A percentile compares a stretch with the other conserved stretches of the same genome.
Conservation (phyloP, 129 eudicot species). For the Artemisia argyi region DNA sequence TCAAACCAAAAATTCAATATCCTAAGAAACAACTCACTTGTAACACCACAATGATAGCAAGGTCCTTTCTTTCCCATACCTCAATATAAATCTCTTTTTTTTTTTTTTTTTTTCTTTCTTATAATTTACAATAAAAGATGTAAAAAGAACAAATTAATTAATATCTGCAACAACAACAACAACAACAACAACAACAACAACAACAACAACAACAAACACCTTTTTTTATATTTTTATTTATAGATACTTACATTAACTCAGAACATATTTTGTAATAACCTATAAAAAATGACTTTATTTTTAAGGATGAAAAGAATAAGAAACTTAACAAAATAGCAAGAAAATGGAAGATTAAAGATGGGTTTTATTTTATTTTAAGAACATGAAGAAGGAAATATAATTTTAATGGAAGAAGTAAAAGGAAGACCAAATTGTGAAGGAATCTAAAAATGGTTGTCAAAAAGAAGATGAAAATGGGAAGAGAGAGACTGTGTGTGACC, state of each 20-base stretch:
- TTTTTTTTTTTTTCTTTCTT: constrained; percentile 9
- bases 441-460: constrained; percentile 19
- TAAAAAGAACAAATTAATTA: constrained; percentile 23
- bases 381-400: background rate
- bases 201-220: background rate
- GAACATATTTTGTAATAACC: background rate
- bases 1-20: constrained; percentile 26
- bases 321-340: background rate
- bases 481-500: constrained; percentile 21
- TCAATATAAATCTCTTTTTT: background rate
- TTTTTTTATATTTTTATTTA: background rate
- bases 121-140: constrained; percentile 11
- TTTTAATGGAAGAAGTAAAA: background rate
- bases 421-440: constrained; percentile 10
- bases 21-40: constrained; percentile 66
- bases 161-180: background rate
- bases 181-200: background rate
- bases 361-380: background rate
- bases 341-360: background rate
- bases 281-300: constrained; percentile 4
- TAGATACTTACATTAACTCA: constrained; percentile 2
- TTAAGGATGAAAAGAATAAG: background rate
- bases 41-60: constrained; percentile 34
- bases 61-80: constrained; percentile 61
- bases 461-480: constrained; percentile 13